phyloP scores from a whole-genome alignment of 805 yeast genomes.

The Starmerella geochares region DNA sequence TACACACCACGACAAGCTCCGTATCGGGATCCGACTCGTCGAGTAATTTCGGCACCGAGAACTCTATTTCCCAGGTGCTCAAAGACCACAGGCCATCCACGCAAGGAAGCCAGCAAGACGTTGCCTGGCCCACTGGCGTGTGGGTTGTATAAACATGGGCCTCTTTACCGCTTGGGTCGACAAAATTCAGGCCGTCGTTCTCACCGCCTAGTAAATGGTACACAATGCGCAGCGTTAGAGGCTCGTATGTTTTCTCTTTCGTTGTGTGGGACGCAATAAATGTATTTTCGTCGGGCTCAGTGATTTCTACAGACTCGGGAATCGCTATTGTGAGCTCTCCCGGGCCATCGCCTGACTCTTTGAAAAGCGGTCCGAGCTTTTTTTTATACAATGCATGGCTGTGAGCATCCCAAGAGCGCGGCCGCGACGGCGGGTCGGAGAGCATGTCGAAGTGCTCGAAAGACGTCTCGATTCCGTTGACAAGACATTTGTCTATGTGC shows the following conservation, averaged over 20 bases:
- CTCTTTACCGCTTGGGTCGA: constrained; percentile 42
- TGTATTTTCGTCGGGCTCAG: constrained; percentile 41
- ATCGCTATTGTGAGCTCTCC: constrained; percentile 56
- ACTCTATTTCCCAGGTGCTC: constrained; percentile 83
- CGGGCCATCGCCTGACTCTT: constrained; percentile 40
- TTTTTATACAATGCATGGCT: constrained; percentile 24
- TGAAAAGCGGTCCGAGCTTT: constrained; percentile 27
- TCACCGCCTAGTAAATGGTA: constrained; percentile 53
- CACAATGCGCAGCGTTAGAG: constrained; percentile 59
- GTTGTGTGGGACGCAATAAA: constrained; percentile 31
- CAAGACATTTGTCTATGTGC: constrained; percentile 46
- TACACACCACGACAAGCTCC: constrained; percentile 36
- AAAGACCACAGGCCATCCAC: constrained; percentile 79
- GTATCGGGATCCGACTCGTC: constrained; percentile 17
- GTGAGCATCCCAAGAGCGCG: constrained; percentile 26
- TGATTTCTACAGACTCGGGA: constrained; percentile 57
- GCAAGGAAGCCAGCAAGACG: constrained; percentile 98
- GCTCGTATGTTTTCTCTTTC: constrained; percentile 42
- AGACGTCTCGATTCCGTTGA: constrained; percentile 51
- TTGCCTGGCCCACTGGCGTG: constrained; percentile 63
- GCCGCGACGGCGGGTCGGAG: constrained; percentile 30
- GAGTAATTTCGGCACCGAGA: constrained; percentile 73
- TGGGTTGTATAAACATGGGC: constrained; percentile 76
- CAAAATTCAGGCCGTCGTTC: constrained; percentile 56
- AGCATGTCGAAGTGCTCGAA: constrained; percentile 49